phyloP scores from a whole-genome alignment of 306 rosid species.

The Ammopiptanthus mongolicus region DNA sequence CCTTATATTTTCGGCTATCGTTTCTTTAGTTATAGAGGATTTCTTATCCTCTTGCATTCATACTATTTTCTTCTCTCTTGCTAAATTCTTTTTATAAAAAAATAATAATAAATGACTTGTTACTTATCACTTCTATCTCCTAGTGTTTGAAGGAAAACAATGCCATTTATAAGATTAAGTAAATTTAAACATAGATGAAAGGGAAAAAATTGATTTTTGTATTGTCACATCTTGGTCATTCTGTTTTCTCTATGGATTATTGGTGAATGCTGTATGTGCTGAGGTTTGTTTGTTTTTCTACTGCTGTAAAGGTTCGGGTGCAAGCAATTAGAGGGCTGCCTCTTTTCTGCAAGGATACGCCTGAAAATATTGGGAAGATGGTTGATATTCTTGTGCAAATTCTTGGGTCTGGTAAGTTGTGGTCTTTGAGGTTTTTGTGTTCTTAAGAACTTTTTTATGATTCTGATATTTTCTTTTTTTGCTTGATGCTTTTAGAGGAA shows the following conservation, averaged over 20 bases:
- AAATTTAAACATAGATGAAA: neutral
- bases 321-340: slow-evolving; percentile 98
- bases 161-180: neutral
- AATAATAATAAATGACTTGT: neutral
- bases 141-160: neutral
- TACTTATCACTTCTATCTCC: neutral
- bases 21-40: too few relatives aligned
- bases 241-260: neutral
- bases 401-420: slow-evolving; percentile 62
- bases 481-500: slow-evolving; percentile 57
- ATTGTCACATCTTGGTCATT: neutral
- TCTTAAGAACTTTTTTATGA: neutral
- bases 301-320: slow-evolving; percentile 73
- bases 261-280: neutral
- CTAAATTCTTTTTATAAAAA: too few relatives aligned
- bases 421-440: neutral
- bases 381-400: slow-evolving; percentile 94
- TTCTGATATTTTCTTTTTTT: slow-evolving; percentile 27
- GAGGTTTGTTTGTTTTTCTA: neutral
- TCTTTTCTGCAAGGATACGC: slow-evolving; percentile 95
- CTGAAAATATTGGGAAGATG: slow-evolving; percentile 81
- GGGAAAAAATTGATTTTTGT: neutral
- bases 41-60: too few relatives aligned
- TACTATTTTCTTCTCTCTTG: too few relatives aligned
- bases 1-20: too few relatives aligned